Percentiles rank a stretch among this genome's conserved stretches.
phyloP scores from a whole-genome alignment of 805 yeast species.

The Candida piceae region DNA sequence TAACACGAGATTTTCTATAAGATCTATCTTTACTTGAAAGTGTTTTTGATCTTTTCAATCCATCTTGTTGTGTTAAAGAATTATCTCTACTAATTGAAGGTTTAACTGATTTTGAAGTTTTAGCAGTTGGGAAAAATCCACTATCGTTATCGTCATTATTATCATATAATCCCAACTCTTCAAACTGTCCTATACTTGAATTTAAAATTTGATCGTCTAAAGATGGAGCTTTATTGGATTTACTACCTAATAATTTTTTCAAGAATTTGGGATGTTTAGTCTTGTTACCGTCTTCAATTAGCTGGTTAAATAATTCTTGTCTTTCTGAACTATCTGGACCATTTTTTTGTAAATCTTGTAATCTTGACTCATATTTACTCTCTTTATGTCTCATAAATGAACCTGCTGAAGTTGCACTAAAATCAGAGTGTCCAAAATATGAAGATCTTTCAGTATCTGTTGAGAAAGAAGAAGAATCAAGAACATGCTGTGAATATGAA shows the following conservation, averaged over 20 bases:
- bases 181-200: conserved; percentile 9
- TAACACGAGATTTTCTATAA: conserved; percentile 58
- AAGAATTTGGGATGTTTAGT: conserved; percentile 40
- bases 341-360: conserved; percentile 14
- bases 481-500: conserved; percentile 22
- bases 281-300: conserved; percentile 39
- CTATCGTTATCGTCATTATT: too few species aligned
- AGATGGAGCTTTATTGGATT: conserved; percentile 24
- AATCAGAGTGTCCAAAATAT: conserved; percentile 55
- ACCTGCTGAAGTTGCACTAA: conserved; percentile 88
- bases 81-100: not conserved
- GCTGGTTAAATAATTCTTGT: conserved; percentile 32
- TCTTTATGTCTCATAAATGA: conserved; percentile 69
- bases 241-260: conserved; percentile 36
- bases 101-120: not conserved
- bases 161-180: conserved; percentile 3
- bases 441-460: conserved; percentile 36
- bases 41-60: conserved; percentile 68
- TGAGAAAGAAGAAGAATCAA: conserved; percentile 29
- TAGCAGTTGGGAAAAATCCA: not conserved
- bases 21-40: conserved; percentile 65
- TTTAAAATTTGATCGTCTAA: conserved; percentile 31
- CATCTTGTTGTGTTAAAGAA: conserved; percentile 33
- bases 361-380: conserved; percentile 20
- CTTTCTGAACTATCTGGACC: conserved; percentile 16